phyloP scores from a whole-genome alignment of 805 yeast genomes.

The Zygotorulaspora chibaensis region DNA sequence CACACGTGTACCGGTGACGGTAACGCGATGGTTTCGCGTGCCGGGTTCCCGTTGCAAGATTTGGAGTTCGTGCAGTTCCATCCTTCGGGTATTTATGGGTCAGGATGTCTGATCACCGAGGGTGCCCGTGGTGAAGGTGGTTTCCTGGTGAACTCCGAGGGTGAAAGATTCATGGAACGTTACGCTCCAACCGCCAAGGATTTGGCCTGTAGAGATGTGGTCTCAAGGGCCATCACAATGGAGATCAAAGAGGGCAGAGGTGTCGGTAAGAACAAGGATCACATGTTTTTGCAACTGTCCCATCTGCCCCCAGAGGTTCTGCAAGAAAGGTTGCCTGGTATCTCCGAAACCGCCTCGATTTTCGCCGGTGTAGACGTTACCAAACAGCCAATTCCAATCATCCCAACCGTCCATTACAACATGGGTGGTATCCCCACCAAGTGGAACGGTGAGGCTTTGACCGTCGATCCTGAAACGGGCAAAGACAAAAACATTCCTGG shows the following conservation, averaged over 20 bases:
- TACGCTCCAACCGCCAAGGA: constrained; percentile 99
- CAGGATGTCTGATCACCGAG: constrained; percentile 98
- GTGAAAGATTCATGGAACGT: constrained; percentile 99
- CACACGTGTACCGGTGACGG: constrained; percentile 99
- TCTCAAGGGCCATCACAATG: constrained; percentile 96
- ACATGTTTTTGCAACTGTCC: constrained; percentile 87
- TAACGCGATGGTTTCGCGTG: constrained; percentile 95
- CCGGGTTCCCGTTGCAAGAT: constrained; percentile 96
- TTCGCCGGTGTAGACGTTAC: constrained; percentile 99
- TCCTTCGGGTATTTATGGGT: constrained; percentile 98
- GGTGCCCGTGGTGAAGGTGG: constrained; percentile 99
- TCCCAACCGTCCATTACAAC: constrained; percentile 98
- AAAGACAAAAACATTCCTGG: constrained; percentile 91
- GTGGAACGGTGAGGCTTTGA: constrained; percentile 92
- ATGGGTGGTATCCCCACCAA: constrained; percentile 99
- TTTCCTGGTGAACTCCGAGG: constrained; percentile 89
- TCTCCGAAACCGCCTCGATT: constrained; percentile 96
- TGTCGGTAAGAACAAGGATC: constrained; percentile 95
- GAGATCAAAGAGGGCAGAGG: constrained; percentile 99
- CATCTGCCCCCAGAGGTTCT: constrained; percentile 90
- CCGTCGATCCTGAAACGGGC: constrained; percentile 73
- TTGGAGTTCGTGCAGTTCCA: constrained; percentile 98
- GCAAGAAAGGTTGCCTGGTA: constrained; percentile 97
- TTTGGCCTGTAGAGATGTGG: constrained; percentile 97
- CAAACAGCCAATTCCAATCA: constrained; percentile 96